These are phyloP conservation scores for Neonectria coccinea DNA, from an alignment of 2,329 filamentous ascomycete species.

Conservation along the genomic window DNA sequence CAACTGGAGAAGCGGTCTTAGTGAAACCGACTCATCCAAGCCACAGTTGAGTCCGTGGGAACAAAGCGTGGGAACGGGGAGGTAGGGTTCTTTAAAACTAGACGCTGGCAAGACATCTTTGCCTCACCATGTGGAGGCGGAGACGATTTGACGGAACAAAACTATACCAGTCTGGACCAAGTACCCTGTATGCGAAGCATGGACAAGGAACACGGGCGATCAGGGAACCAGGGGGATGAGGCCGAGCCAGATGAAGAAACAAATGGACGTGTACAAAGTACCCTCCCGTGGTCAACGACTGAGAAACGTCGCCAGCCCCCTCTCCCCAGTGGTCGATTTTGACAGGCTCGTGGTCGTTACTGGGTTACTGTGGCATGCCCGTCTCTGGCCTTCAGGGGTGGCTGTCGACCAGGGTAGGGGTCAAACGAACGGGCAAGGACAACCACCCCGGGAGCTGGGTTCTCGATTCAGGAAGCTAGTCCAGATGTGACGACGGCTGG, in stretches of 20 bases:
- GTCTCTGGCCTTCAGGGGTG: conserved; percentile 41
- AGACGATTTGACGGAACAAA: conserved; percentile 46
- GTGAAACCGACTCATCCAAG: conserved; percentile 46
- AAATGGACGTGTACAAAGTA: conserved; percentile 41
- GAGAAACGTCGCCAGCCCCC: conserved; percentile 44
- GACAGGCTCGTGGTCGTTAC: conserved; percentile 45
- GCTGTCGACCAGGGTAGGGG: conserved; percentile 43
- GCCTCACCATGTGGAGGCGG: conserved; percentile 45
- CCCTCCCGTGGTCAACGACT: conserved; percentile 41
- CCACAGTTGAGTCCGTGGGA: conserved; percentile 43
- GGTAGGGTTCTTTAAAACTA: conserved; percentile 40
- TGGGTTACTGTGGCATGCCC: conserved; percentile 37
- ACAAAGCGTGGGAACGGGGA: conserved; percentile 43
- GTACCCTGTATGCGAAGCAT: conserved; percentile 48
- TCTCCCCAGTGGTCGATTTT: conserved; percentile 37
- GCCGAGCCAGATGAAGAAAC: conserved; percentile 45
- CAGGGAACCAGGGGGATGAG: conserved; percentile 43
- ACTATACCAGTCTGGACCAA: conserved; percentile 45
- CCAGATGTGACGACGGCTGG: conserved; percentile 24
- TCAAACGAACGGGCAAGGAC: conserved; percentile 41
- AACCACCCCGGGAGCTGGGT: conserved; percentile 39
- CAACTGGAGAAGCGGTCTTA: conserved; percentile 44
- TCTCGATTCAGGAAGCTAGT: conserved; percentile 45
- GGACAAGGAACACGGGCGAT: conserved; percentile 47
- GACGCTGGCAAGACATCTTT: conserved; percentile 32